Base-by-base conservation (phyloP, 495 filamentous ascomycete genomes). In the Xylaria cubensis region DNA sequence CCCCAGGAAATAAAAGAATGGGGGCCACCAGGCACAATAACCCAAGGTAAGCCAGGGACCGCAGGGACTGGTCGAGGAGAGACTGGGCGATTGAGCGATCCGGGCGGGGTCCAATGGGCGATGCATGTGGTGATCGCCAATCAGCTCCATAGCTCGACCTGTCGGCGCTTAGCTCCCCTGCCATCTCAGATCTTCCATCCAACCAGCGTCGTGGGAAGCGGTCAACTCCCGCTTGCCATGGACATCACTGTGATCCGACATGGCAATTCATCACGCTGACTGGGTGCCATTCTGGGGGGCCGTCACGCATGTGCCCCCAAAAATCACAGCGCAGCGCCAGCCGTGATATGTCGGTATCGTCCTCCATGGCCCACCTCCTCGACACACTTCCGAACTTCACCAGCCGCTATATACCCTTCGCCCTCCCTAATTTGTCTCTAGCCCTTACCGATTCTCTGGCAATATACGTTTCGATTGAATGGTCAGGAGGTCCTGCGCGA, bases 381-480 rank as follows among this genome's bases (percentile, higher is more conserved):
- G 67, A 79, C 70, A 74, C 78, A 78, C 74, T 73, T 61, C 71
- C 75, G 77, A 80, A 83, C 85, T 74, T 85, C 84, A 86, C 80
- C 84, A 86, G 82, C 82, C 84, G 84, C 85, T 86, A 86, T 86
- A 86, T 86, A 86, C 84, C 80, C 82, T 74, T 76, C 74, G 73
- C 72, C 67, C 78, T 81, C 77, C 81, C 78, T n/a, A 74, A 75
- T 73, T 41, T 71, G 75, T 72, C 73, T 75, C 67, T 74, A 66
- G 77, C 81, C 75, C 75, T 75, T 72, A 76, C 74, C 76, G 67
- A 77, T 85, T 80, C 81, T 80, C 81, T 44, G 78, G 83, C 84
- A 82, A 76, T 73, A 77, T 73, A 78, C 78, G 82, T 86, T 84
- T 86, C 83, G 82, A 80, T 78, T 75, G 63, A 75, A 81, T 71